phyloP scores from a whole-genome alignment of 2,329 filamentous ascomycete genomes.

The Stenocarpella maydis region DNA sequence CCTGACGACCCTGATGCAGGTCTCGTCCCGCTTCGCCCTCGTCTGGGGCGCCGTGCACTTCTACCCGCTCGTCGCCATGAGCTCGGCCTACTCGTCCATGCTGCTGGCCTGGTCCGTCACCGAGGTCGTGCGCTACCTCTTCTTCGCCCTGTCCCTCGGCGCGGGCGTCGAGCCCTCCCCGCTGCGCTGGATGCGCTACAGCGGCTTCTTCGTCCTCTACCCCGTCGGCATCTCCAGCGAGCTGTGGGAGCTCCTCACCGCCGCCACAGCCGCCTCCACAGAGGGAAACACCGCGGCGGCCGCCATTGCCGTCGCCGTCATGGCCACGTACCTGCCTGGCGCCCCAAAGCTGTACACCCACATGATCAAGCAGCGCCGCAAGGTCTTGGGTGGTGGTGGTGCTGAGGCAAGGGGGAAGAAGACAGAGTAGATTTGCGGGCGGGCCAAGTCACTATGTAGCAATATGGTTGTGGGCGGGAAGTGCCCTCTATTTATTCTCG shows the following conservation, averaged over 20 bases:
- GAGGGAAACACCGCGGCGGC: conserved; percentile 37
- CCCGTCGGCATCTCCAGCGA: conserved; percentile 91
- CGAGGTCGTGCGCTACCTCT: conserved; percentile 92
- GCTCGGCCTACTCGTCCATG: conserved; percentile 76
- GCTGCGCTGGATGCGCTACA: conserved; percentile 86
- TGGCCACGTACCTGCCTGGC: conserved; percentile 52
- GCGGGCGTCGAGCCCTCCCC: conserved; percentile 64
- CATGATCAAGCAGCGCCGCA: conserved; percentile 91
- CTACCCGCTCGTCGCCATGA: conserved; percentile 73
- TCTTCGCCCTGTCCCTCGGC: conserved; percentile 79
- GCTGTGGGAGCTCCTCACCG: conserved; percentile 78
- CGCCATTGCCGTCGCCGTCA: conserved; percentile 36
- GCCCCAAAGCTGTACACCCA: conserved; percentile 88
- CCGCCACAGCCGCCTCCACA: conserved; percentile 65
- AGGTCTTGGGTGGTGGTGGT: conserved; percentile 68
- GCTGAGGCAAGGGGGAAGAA: conserved; percentile 48
- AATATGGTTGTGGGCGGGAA: too few species aligned
- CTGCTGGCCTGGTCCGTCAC: conserved; percentile 88
- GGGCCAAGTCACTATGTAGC: neutral
- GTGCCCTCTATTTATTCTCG: conserved; percentile 5
- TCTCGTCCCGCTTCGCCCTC: conserved; percentile 84
- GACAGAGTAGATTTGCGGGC: conserved; percentile 44
- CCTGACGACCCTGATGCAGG: conserved; percentile 88
- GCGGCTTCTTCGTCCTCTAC: conserved; percentile 92
- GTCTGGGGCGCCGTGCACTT: conserved; percentile 84